Base-by-base conservation (phyloP, 805 yeast genomes). In the Kazachstania martiniae region DNA sequence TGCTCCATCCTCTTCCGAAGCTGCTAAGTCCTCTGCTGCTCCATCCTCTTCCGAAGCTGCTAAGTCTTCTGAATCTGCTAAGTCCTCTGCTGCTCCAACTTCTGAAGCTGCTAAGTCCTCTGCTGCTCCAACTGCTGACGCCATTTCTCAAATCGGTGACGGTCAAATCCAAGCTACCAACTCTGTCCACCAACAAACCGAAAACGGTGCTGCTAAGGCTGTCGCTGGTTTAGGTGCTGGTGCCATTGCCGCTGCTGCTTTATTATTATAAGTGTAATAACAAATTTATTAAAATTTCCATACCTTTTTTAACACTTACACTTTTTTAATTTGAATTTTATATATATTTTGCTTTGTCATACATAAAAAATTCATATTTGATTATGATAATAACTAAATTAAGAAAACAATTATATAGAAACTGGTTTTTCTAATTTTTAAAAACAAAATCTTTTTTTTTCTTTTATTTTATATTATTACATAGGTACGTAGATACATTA, bases 191-290 rank as follows among this genome's bases (percentile, higher is more conserved):
- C 32, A 27, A 28, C 42, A 42, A 35, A 41, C 51, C 17, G 43
- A 39, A 25, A 45, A 44, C 27, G 47, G 41, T 40, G 49, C 49
- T 31, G 40, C 35, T 21, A 44, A 31, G 31, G 44, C 44, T 29
- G 39, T 30, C 26, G 40, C 32, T 23, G 46, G 48, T 35, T 27
- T 40, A 33, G 46, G 46, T 40, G 46, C 48, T 21, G 44, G 46
- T 42, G 40, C 40, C 27, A 18, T 38, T 14, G 48, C 48, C 13
- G 46, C 44, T 28, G 48, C 38, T 28, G 48, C 43, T 31, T 35
- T 43, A 32, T 38, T 43, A 26, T 40, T 43, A 36, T 43, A 40
- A 42, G 39, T 14, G n/a, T n/a, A n/a, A n/a, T n/a, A n/a, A n/a
- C n/a, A n/a, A n/a, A n/a, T n/a, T n/a, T n/a, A n/a, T n/a, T n/a